Conservation (phyloP, 1,284 basidiomycete genomes). For the Takashimella tepidaria region DNA sequence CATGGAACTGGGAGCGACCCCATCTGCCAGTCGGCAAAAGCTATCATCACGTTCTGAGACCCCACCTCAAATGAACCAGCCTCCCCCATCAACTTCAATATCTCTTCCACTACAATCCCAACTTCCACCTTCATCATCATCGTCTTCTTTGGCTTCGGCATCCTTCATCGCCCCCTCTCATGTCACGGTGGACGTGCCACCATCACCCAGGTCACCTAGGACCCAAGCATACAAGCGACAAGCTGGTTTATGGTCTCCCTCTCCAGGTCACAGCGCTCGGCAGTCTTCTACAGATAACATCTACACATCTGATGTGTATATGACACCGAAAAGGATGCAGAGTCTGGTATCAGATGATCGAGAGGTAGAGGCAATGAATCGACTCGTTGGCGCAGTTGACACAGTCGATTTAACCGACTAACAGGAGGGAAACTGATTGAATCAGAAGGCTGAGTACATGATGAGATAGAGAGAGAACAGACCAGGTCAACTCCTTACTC, state of each 20-base stretch:
- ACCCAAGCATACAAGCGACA: background rate
- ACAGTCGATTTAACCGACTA: background rate
- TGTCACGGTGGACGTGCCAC: background rate
- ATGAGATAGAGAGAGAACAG: no score
- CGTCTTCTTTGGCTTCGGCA: no score
- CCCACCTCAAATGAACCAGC: background rate
- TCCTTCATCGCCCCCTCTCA: background rate
- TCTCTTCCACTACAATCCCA: background rate
- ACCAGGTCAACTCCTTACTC: no score
- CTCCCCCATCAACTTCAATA: no score
- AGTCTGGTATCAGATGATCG: background rate
- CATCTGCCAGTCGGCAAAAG: background rate
- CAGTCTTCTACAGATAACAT: background rate
- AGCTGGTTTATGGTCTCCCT: background rate
- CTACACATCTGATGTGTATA: background rate
- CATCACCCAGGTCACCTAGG: background rate
- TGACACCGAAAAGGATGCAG: background rate
- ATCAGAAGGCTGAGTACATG: no score
- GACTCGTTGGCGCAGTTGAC: background rate
- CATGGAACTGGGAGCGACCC: slow-evolving; percentile 13
- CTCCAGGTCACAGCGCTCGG: background rate
- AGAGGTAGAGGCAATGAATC: background rate
- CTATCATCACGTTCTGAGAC: background rate
- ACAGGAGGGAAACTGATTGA: no score
- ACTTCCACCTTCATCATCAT: background rate